Percentiles rank a stretch among this genome's conserved stretches.
Evolutionary conservation across 2,329 filamentous ascomycete species (phyloP).

Genomic region (Simplicillium sp.): DNA sequence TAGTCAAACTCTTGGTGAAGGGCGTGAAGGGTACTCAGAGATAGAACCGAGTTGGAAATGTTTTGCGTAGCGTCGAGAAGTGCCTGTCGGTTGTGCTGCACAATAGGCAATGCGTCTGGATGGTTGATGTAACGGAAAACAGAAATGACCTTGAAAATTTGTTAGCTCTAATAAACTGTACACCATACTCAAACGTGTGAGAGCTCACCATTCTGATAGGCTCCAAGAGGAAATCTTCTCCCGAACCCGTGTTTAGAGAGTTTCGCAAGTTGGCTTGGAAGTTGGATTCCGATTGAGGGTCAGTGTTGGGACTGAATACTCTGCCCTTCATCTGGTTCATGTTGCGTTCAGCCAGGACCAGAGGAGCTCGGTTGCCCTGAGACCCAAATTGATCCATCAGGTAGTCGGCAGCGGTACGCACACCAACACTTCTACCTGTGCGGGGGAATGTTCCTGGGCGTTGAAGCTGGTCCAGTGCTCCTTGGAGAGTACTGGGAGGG

Average conservation of each 20-base stretch:
- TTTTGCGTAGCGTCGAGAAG: not conserved
- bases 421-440: too few relatives aligned
- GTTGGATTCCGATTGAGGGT: not conserved
- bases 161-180: too few relatives aligned
- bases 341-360: not conserved
- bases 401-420: not conserved
- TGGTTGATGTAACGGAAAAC: constrained; percentile 3
- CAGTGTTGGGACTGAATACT: not conserved
- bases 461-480: too few relatives aligned
- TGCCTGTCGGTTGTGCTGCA: not conserved
- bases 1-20: not conserved
- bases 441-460: too few relatives aligned
- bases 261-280: too few relatives aligned
- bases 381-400: constrained; percentile 2
- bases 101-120: not conserved
- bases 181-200: too few relatives aligned
- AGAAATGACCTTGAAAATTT: not conserved
- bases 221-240: too few relatives aligned
- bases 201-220: too few relatives aligned
- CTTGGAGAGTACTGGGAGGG: too few relatives aligned
- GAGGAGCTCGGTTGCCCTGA: constrained; percentile 1
- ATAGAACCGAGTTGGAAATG: not conserved
- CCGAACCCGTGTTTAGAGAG: too few relatives aligned
- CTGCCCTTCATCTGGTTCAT: constrained; percentile 1
- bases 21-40: not conserved